These are phyloP conservation scores for Pseudogymnoascus sp. DNA, from an alignment of 2,329 filamentous ascomycete genomes.

Conservation along the genomic window DNA sequence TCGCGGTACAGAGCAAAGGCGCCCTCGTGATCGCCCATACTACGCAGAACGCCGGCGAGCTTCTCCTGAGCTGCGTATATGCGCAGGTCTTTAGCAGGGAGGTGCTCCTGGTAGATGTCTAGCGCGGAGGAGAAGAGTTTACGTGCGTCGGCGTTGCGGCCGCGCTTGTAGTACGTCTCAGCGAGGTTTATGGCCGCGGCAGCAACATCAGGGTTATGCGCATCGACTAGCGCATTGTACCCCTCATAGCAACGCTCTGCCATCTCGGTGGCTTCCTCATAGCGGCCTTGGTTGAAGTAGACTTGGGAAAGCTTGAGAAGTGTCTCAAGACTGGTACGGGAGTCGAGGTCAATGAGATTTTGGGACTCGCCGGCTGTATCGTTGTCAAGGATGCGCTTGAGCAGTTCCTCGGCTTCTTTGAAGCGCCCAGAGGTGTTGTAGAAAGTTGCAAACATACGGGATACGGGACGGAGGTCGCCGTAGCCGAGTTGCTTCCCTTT, in stretches of 20 bases:
- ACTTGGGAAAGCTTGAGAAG: background rate
- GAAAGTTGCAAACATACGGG: background rate
- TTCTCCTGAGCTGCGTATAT: background rate
- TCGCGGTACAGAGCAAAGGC: background rate
- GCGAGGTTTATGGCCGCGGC: background rate
- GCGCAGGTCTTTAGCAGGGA: background rate
- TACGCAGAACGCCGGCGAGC: background rate
- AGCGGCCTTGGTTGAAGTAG: slow-evolving; percentile 7
- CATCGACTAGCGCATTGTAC: background rate
- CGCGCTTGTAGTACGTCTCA: background rate
- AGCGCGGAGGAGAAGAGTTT: slow-evolving; percentile 5
- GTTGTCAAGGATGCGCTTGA: background rate
- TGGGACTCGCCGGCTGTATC: slow-evolving; percentile 5
- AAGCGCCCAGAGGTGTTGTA: background rate
- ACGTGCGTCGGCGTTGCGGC: background rate
- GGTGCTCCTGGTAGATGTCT: background rate
- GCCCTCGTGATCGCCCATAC: background rate
- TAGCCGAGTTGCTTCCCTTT: background rate
- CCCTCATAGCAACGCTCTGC: background rate
- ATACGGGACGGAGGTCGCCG: background rate
- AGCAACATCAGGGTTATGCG: background rate
- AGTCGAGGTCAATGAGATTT: slow-evolving; percentile 11
- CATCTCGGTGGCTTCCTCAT: slow-evolving; percentile 10
- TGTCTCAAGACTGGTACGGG: background rate
- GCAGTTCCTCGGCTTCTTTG: background rate